Evolutionary conservation across 1,139 yeast genomes (phyloP), one percentile per base, ranked within the genome.

Genomic region (Torulaspora pretoriensis): DNA sequence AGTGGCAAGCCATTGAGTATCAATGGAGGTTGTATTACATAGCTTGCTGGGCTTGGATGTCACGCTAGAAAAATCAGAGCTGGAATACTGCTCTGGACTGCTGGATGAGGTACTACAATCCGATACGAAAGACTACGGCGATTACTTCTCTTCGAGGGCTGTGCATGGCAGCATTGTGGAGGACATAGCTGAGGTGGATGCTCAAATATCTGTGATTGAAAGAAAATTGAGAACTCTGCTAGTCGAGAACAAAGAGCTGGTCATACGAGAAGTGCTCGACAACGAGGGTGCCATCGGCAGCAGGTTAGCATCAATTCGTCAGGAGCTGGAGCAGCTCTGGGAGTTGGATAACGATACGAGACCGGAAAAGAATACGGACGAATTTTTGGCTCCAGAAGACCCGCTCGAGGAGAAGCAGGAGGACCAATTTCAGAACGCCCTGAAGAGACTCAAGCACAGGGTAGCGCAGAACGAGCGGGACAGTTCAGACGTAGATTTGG

Each of bases 171-270:
- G 60, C 28, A 55, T 71, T 13, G 66, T 68, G 0, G 72, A 68
- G 44, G 78, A 72, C 44, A 72, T 75, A 32, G 79, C 79, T 0
- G 80, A 75, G 48, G 52, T 74, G 4, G 78, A 73, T 45, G 70
- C 74, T 0, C 45, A 64, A 22, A 69, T 72, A 40, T 58, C 71
- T 17, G 45, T 56, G 0, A 49, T 70, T 13, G 78, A 73, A 43
- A 55, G 60, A 7, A 54, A 64, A 41, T 51, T 74, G 27, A 69
- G 68, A 49, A 51, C 52, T 2, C 50, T 66, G 5, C 61, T 73
- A 10, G 56, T 64, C 3, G 53, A 53, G 1, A 61, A 65, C 10
- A 66, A 68, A 41, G 54, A 51, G 3, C 50, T 54, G 8, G 67
- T 73, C 30, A 53, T 73, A 12, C 64, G 66, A 23, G 60, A 64